Evolutionary conservation across 2,329 filamentous ascomycete genomes (phyloP), one percentile per base, ranked within the genome.

Genomic region (Colletotrichum salicis): DNA sequence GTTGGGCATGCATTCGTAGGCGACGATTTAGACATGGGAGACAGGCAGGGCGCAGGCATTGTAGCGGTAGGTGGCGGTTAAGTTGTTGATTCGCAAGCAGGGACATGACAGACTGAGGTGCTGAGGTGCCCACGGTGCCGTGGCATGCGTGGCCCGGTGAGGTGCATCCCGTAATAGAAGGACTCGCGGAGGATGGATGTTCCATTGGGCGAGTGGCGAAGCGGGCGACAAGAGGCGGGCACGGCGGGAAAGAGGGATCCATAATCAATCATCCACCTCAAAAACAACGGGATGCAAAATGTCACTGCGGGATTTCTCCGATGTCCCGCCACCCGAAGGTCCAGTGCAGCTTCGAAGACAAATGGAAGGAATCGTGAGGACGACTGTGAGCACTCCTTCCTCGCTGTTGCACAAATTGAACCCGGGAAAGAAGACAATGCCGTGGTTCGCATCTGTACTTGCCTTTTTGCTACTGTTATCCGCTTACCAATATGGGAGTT

Each of bases 221-320:
- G 41, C 41, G 41, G 41, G 19, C 41, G 41, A 41, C 13, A 41
- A 15, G 37, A 19, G 41, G 41, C 41, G 41, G 41, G 41, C 41
- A 48, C 41, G 19, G 19, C 37, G 41, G 24, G 58, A 41, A 31
- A 27, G 35, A 35, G 15, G 12, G n/a, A 52, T 8, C 48, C n/a
- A 29, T 29, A 1, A 29, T 29, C 27, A 2, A 29, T 4, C 27
- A 29, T 29, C 27, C 27, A 27, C 2, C 2, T 27, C 27, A 52
- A 48, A 24, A 48, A 27, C 1, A n/a, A 45, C 22, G 7, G 13
- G 13, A 19, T 58, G 63, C 54, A 37, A 15, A 24, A 24, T 29
- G 56, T 54, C 29, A 15, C 45, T 31, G 33, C 65, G 70, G 70
- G 69, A 64, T 64, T 51, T 55, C 45, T 51, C 70, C 70, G 70